A percentile compares a stretch with the other conserved stretches of the same genome.
These are phyloP conservation scores for Yamagishiella unicocca DNA, from an alignment of 139 green algal species.

Conservation along the genomic window DNA sequence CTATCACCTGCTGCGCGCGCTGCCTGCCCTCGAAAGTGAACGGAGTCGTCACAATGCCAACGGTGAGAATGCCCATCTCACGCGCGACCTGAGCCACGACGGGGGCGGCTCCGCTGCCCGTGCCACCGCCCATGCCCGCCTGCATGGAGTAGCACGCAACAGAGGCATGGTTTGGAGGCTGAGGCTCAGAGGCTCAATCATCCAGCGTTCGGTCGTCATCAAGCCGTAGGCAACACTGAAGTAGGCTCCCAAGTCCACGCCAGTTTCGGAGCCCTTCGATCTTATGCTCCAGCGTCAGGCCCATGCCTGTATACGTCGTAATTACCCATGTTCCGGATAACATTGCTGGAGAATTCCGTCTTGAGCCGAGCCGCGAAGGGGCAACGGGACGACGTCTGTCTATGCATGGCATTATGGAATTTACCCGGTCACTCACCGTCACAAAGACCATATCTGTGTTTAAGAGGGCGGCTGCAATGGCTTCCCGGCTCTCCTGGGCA, in stretches of 20 bases:
- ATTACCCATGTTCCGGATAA: no score
- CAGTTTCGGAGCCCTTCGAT: no score
- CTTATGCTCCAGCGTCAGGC: no score
- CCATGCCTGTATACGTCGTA: no score
- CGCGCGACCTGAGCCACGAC: slow-evolving; percentile 90
- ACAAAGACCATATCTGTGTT: slow-evolving; percentile 97
- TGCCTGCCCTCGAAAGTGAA: slow-evolving; percentile 97
- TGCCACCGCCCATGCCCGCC: slow-evolving; percentile 98
- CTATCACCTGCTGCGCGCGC: slow-evolving; percentile 82
- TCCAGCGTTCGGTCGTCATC: no score
- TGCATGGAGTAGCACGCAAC: slow-evolving; percentile 17
- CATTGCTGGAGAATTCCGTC: no score
- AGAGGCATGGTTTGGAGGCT: background rate
- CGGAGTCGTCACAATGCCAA: slow-evolving; percentile 96
- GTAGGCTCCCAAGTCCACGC: no score
- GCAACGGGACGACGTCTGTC: no score
- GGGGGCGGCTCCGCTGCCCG: slow-evolving; percentile 93
- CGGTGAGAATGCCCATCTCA: slow-evolving; percentile 93
- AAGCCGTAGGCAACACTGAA: no score
- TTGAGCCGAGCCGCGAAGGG: no score
- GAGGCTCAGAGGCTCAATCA: background rate
- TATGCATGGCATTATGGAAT: no score
- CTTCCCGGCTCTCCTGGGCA: slow-evolving; percentile 79
- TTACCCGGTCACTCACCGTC: slow-evolving; percentile 76
- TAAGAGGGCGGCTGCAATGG: slow-evolving; percentile 78